phyloP scores from a whole-genome alignment of 352 stramenopile genomes.

The Globisporangium paroecandrum region DNA sequence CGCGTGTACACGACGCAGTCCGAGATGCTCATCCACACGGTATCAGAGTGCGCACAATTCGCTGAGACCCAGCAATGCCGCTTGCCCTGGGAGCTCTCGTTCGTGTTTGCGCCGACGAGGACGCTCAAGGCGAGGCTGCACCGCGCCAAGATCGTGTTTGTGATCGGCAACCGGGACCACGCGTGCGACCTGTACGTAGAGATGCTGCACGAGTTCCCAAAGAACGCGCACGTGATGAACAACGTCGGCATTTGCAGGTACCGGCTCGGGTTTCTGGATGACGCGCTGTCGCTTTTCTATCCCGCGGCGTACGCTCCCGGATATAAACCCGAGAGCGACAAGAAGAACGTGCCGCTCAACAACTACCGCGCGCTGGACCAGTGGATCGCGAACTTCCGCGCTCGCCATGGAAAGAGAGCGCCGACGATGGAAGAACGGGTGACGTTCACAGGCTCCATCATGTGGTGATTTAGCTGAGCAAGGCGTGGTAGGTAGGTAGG shows the following conservation, averaged over 20 bases:
- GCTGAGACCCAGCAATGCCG: too few species aligned
- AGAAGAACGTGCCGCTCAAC: not conserved
- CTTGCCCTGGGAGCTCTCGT: too few species aligned
- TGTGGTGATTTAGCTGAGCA: not conserved
- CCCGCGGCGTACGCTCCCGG: not conserved
- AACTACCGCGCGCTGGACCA: not conserved
- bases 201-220: too few species aligned
- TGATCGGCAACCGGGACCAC: too few species aligned
- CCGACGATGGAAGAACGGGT: not conserved
- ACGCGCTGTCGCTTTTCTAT: not conserved
- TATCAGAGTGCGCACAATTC: too few species aligned
- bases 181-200: too few species aligned
- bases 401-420: not conserved
- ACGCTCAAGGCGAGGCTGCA: too few species aligned
- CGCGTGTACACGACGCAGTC: too few species aligned
- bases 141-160: too few species aligned
- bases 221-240: not conserved
- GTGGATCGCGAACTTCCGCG: not conserved
- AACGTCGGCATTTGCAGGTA: not conserved
- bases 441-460: not conserved
- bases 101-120: too few species aligned
- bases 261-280: not conserved
- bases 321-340: not conserved
- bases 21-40: too few species aligned
- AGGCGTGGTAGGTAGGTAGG: too few species aligned